Base-by-base conservation (phyloP, 2,329 filamentous ascomycete species). In the Penicillium psychrosexuale region DNA sequence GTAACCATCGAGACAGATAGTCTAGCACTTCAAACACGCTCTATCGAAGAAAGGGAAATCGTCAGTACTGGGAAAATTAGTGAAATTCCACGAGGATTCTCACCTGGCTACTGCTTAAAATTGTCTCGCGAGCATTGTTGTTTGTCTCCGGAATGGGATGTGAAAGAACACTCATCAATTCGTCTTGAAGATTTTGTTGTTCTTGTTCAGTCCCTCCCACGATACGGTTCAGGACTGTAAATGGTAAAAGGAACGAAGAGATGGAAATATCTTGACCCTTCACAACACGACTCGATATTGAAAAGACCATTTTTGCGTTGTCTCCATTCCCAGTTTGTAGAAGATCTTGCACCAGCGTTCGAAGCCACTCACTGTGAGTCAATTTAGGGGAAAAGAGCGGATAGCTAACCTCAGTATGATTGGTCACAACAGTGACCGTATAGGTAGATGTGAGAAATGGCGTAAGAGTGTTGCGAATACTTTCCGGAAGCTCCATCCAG, bases 371-470 rank as follows among this genome's bases (percentile, higher is more conserved):
- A 30, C 82, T 84, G 69, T 97, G 94, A 9, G 83, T 82, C 62
- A 85, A 83, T 1, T 82, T 80, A 0, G 82, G 75, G 2, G 78
- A 81, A 71, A 93, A 97, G 17, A 96, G 84, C 0, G 94, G 94
- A 71, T 96, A 97, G 24, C 79, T 77, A 33, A 81, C 81, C 31
- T 78, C 76, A 8, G 81, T 76, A 31, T 80, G 78, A 7, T 71
- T 64, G 11, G 78, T 75, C 66, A 86, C 84, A 1, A 84, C 80
- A 9, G 81, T 85, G 38, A 97, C 82, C 27, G 84, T 80, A 69
- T 96, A 99, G 65, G 84, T 87, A 4, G 95, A 97, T 11, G 80
- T 88, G 13, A 97, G 76, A 62, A 97, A 97, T 1, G 95, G 94
- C 0, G 86, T 88, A n/a, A 97, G 77, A 0, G 90, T 89, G 62